Evolutionary conservation across 257 asterid genomes (phyloP).

Genomic region (Petunia secreta): DNA sequence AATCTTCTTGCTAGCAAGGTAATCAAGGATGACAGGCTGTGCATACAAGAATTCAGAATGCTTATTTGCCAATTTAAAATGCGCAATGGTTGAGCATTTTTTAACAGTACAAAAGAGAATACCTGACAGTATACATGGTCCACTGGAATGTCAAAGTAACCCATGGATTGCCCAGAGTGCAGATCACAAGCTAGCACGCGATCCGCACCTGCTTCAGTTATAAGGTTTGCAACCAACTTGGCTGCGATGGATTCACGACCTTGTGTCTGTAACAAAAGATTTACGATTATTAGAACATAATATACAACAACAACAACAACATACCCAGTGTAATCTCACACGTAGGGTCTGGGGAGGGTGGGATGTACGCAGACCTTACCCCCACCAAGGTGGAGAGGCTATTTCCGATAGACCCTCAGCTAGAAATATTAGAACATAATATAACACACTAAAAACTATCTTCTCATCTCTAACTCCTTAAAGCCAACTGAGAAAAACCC

Average conservation of each 20-base stretch:
- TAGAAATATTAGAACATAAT: slow-evolving; percentile 1
- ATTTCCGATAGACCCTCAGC: no score
- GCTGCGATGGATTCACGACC: slow-evolving; percentile 96
- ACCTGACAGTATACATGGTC: slow-evolving; percentile 93
- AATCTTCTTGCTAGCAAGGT: slow-evolving; percentile 91
- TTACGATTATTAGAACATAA: slow-evolving; percentile 9
- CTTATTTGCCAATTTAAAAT: slow-evolving; percentile 6
- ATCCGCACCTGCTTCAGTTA: slow-evolving; percentile 90
- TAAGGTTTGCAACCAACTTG: slow-evolving; percentile 82
- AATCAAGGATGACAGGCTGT: slow-evolving; percentile 92
- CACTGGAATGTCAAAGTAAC: slow-evolving; percentile 93
- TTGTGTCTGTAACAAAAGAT: slow-evolving; percentile 60
- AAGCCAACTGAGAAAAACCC: neutral
- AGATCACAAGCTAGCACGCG: slow-evolving; percentile 95
- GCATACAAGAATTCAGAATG: slow-evolving; percentile 24
- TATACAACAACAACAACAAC: neutral
- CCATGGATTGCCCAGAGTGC: slow-evolving; percentile 96
- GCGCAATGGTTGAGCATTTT: neutral
- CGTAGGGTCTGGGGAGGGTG: no score
- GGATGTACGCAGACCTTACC: no score
- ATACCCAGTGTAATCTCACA: no score
- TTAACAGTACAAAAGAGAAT: slow-evolving; percentile 21
- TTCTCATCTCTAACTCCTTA: neutral
- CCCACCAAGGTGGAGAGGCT: no score
- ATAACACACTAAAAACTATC: neutral